phyloP scores from a whole-genome alignment of 345 rosid species.

The Diplotaxis tenuifolia region DNA sequence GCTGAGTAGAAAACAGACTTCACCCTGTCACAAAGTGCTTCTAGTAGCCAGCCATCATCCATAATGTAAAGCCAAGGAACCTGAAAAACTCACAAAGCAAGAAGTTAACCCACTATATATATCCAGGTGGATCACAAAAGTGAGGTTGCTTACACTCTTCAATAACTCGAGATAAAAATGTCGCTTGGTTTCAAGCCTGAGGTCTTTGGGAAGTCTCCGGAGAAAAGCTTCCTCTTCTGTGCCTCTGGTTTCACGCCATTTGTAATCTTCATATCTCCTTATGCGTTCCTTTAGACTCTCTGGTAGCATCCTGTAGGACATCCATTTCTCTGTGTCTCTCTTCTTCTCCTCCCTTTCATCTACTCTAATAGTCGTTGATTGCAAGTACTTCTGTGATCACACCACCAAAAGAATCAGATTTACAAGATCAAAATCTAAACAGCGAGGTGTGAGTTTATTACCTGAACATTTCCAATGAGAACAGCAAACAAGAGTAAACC shows the following conservation, averaged over 20 bases:
- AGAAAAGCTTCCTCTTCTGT: conserved; percentile 26
- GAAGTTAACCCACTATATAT: not conserved
- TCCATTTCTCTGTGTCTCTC: conserved; percentile 37
- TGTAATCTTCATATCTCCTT: conserved; percentile 15
- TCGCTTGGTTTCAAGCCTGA: conserved; percentile 16
- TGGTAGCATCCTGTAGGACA: conserved; percentile 23
- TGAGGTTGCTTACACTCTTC: not conserved
- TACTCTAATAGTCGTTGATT: conserved; percentile 19
- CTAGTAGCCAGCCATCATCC: conserved; percentile 33
- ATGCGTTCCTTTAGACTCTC: conserved; percentile 11
- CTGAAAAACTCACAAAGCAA: conserved; percentile 13
- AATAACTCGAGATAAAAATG: conserved; percentile 7
- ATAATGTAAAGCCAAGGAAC: conserved; percentile 38
- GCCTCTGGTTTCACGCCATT: conserved; percentile 31
- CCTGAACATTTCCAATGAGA: conserved; percentile 51
- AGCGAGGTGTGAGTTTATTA: conserved; percentile 1
- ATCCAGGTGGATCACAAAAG: too few relatives aligned
- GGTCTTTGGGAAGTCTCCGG: conserved; percentile 10
- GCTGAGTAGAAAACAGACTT: conserved; percentile 25
- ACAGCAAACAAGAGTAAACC: not conserved
- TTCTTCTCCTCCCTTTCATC: conserved; percentile 33
- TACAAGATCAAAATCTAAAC: not conserved
- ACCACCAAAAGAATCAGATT: not conserved
- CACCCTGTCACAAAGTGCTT: conserved; percentile 31
- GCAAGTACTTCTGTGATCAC: conserved; percentile 31